Conservation (phyloP, 345 rosid species). For the Viola odorata region DNA sequence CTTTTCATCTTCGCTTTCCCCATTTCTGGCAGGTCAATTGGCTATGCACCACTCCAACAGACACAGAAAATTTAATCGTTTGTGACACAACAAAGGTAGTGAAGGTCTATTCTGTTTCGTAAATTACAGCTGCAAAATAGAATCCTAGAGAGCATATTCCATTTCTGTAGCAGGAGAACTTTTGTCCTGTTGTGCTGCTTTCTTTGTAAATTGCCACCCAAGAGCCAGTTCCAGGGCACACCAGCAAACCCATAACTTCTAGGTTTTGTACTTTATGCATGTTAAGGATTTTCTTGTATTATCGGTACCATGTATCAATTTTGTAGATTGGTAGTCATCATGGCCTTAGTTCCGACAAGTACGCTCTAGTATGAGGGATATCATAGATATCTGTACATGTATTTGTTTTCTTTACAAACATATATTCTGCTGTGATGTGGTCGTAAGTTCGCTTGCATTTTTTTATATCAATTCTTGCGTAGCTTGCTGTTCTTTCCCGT, state of each 20-base stretch:
- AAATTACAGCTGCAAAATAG: constrained; percentile 7
- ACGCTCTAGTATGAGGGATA: too few relatives aligned
- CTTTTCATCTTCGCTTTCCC: constrained; percentile 5
- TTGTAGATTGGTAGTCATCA: too few relatives aligned
- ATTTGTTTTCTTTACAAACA: too few relatives aligned
- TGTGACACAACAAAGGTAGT: constrained; percentile 91
- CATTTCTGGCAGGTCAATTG: constrained; percentile 66
- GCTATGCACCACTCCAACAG: constrained; percentile 78
- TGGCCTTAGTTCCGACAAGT: too few relatives aligned
- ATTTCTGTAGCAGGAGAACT: neutral
- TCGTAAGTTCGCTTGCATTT: too few relatives aligned
- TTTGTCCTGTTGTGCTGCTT: neutral
- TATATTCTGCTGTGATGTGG: too few relatives aligned
- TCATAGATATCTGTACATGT: too few relatives aligned
- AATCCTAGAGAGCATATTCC: neutral
- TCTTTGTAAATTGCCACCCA: neutral
- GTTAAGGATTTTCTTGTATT: neutral
- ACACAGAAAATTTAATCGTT: constrained; percentile 72
- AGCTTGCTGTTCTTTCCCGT: too few relatives aligned
- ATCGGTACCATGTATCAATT: too few relatives aligned
- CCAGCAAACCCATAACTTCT: neutral
- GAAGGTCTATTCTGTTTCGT: constrained; percentile 60
- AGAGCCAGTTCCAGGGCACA: neutral
- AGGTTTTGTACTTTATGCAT: neutral
- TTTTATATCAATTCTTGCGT: too few relatives aligned